phyloP scores from a whole-genome alignment of 169 alveolate genomes.

The Eimeria brunetti region DNA sequence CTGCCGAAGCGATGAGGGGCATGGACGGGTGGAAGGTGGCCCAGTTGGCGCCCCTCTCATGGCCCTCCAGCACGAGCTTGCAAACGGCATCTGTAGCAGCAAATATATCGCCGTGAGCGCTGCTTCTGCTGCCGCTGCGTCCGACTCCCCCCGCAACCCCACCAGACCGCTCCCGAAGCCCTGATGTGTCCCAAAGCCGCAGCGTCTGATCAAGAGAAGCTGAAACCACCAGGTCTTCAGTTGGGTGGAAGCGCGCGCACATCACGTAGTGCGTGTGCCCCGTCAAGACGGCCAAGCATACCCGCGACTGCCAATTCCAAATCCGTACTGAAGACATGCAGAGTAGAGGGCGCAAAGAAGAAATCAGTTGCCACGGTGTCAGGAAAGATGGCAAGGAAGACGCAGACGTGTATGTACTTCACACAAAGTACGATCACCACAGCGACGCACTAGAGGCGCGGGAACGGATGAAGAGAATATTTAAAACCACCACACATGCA shows the following conservation, averaged over 20 bases:
- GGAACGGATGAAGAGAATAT: background rate
- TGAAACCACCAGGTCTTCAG: slow-evolving; percentile 95
- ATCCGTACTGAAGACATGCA: slow-evolving; percentile 89
- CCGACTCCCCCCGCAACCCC: slow-evolving; percentile 82
- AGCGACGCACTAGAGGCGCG: background rate
- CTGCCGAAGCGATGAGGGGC: slow-evolving; percentile 94
- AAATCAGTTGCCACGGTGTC: background rate
- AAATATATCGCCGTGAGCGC: slow-evolving; percentile 88
- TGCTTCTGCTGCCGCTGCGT: slow-evolving; percentile 41
- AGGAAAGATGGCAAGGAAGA: background rate
- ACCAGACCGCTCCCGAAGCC: slow-evolving; percentile 92
- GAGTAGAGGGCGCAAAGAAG: background rate
- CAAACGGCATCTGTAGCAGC: slow-evolving; percentile 95
- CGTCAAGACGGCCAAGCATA: slow-evolving; percentile 91
- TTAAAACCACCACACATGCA: background rate
- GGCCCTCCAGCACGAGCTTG: slow-evolving; percentile 97
- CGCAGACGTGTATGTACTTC: background rate
- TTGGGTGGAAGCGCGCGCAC: slow-evolving; percentile 97
- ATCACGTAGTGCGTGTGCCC: slow-evolving; percentile 98
- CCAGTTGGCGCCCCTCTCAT: slow-evolving; percentile 98
- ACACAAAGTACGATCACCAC: background rate
- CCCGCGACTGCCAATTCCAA: slow-evolving; percentile 98
- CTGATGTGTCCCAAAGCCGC: slow-evolving; percentile 97
- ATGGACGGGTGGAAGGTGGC: slow-evolving; percentile 95
- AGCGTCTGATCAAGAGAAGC: slow-evolving; percentile 96